Evolutionary conservation across 176 grass and related monocot species (phyloP).

Genomic region (Ampelocalamus luodianensis): DNA sequence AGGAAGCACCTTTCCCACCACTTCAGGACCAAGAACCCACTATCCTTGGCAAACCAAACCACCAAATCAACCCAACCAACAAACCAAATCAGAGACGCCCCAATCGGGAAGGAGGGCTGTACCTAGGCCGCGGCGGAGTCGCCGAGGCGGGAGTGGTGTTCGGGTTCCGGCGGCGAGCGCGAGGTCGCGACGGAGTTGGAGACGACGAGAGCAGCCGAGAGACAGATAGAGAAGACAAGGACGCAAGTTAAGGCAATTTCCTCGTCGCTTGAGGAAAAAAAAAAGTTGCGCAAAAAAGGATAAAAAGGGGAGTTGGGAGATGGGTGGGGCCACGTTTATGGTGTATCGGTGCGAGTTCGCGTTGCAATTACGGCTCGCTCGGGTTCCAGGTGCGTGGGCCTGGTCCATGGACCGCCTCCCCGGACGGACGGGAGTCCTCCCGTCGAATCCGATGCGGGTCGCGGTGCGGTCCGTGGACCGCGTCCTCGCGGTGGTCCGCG

Average conservation of each 20-base stretch:
- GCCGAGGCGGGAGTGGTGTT: slow-evolving; percentile 6
- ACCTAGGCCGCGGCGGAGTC: slow-evolving; percentile 37
- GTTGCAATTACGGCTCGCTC: slow-evolving; percentile 22
- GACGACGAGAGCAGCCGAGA: slow-evolving; percentile 23
- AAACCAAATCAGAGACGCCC: background rate
- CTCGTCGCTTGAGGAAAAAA: background rate
- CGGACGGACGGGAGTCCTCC: rapidly evolving
- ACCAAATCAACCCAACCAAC: background rate
- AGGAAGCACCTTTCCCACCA: background rate
- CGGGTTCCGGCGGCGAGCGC: slow-evolving; percentile 40
- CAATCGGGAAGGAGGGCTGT: background rate
- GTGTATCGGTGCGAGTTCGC: background rate
- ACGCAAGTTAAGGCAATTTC: slow-evolving; percentile 42
- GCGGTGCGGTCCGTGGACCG: background rate
- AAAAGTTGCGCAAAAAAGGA: background rate
- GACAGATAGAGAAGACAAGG: background rate
- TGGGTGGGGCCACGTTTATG: background rate
- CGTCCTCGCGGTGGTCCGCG: background rate
- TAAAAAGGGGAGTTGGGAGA: background rate
- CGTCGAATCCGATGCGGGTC: background rate
- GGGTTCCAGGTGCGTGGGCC: background rate
- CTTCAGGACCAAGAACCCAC: background rate
- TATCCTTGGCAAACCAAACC: background rate
- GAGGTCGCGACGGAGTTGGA: slow-evolving; percentile 40
- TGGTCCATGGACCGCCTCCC: background rate